phyloP scores from a whole-genome alignment of 805 yeast genomes.

The Candida odintsovae region DNA sequence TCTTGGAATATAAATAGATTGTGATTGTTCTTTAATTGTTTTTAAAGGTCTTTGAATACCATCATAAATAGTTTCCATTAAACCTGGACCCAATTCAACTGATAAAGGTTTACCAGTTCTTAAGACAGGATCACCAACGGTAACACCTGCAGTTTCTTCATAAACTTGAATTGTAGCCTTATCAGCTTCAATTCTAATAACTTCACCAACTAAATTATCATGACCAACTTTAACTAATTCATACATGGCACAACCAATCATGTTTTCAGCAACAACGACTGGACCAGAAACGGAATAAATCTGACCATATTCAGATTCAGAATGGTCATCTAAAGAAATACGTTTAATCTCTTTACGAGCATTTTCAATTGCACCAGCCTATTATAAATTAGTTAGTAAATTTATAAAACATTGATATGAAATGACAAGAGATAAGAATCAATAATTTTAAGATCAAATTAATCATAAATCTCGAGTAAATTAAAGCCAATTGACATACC shows the following conservation, averaged over 20 bases:
- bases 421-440: too few relatives aligned
- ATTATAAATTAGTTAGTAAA: conserved; percentile 1
- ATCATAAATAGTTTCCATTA: conserved; percentile 98
- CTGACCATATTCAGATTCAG: conserved; percentile 78
- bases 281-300: conserved; percentile 97
- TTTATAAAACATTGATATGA: too few relatives aligned
- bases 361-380: conserved; percentile 96
- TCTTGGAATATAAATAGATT: conserved; percentile 96
- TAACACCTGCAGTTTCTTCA: conserved; percentile 98
- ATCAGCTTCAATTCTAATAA: conserved; percentile 92
- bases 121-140: conserved; percentile 97
- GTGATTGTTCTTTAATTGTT: conserved; percentile 80
- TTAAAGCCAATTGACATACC: background rate
- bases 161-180: conserved; percentile 98
- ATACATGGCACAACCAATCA: conserved; percentile 99
- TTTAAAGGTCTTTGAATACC: conserved; percentile 99
- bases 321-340: conserved; percentile 67
- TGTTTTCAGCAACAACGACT: conserved; percentile 94
- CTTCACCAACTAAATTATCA: conserved; percentile 95
- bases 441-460: too few relatives aligned
- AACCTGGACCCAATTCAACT: conserved; percentile 98
- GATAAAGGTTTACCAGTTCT: conserved; percentile 99
- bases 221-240: conserved; percentile 98
- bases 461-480: background rate
- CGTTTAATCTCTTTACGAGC: conserved; percentile 92